Conservation (phyloP, 2,329 filamentous ascomycete genomes). For the Ascomycota sp. region DNA sequence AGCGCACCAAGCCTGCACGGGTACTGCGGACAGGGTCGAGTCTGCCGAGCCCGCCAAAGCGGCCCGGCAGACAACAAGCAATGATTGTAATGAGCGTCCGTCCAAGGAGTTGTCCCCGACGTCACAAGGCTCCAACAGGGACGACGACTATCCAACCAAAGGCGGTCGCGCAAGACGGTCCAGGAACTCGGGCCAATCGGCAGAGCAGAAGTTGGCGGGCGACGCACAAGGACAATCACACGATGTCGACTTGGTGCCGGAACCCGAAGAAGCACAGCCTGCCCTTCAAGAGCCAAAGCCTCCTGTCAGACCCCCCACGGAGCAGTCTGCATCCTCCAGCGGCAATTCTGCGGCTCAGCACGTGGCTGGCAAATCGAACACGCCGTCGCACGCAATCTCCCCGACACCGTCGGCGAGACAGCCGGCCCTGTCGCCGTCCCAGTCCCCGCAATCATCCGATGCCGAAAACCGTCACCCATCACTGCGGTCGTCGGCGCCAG, state of each 20-base stretch:
- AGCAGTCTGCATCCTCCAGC: neutral
- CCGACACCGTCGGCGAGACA: conserved; percentile 30
- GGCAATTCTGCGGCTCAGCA: neutral
- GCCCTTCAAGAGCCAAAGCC: too few species aligned
- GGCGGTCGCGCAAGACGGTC: conserved; percentile 9
- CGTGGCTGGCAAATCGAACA: conserved; percentile 16
- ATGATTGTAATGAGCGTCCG: conserved; percentile 9
- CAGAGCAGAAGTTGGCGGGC: too few species aligned
- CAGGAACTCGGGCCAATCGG: conserved; percentile 13
- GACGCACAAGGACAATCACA: too few species aligned
- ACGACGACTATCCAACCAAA: too few species aligned
- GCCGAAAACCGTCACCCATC: conserved; percentile 64
- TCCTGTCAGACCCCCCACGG: too few species aligned
- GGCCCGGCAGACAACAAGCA: conserved; percentile 1
- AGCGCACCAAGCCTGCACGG: conserved; percentile 7
- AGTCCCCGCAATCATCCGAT: conserved; percentile 57
- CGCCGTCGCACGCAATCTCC: conserved; percentile 20
- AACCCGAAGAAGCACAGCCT: too few species aligned
- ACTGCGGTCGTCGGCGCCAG: conserved; percentile 33
- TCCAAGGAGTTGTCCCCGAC: conserved; percentile 12
- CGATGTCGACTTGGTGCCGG: too few species aligned
- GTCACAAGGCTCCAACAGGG: conserved; percentile 6
- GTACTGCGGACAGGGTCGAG: neutral
- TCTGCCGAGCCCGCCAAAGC: conserved; percentile 1
- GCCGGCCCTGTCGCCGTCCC: conserved; percentile 37